Evolutionary conservation across 176 grass and related monocot species (phyloP).

Genomic region (Eleusine indica): DNA sequence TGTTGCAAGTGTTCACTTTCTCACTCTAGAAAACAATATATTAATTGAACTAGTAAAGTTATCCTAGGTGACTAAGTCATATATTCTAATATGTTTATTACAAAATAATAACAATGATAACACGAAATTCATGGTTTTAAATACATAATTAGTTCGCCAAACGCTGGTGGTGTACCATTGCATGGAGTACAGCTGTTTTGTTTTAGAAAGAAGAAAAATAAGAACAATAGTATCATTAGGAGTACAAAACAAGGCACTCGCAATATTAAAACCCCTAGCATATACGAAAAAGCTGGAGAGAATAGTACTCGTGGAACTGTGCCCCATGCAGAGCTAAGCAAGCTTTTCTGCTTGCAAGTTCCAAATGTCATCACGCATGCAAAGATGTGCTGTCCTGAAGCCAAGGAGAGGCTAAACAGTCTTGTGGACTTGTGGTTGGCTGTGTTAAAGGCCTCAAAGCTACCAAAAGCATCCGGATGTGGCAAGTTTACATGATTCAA

Average conservation of each 20-base stretch:
- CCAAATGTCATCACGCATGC: slow-evolving; percentile 33
- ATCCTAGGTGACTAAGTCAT: neutral
- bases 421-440: slow-evolving; percentile 42
- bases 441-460: slow-evolving; percentile 16
- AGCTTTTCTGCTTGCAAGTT: slow-evolving; percentile 24
- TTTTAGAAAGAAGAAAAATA: neutral
- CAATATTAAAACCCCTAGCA: slow-evolving; percentile 23
- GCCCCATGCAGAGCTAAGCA: slow-evolving; percentile 18
- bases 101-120: too few relatives aligned
- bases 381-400: slow-evolving; percentile 26
- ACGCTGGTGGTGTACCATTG: neutral
- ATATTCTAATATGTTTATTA: neutral
- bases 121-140: neutral
- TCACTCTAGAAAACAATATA: neutral
- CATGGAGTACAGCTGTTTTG: neutral
- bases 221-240: neutral
- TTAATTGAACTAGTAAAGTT: neutral
- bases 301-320: slow-evolving; percentile 12
- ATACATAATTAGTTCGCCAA: neutral
- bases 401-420: slow-evolving; percentile 38
- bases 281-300: neutral
- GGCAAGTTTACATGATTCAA: slow-evolving; percentile 42
- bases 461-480: slow-evolving; percentile 27
- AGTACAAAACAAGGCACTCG: neutral
- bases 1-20: neutral